Base-by-base conservation (phyloP, 495 filamentous ascomycete genomes). In the Polyplosphaeria fusca region DNA sequence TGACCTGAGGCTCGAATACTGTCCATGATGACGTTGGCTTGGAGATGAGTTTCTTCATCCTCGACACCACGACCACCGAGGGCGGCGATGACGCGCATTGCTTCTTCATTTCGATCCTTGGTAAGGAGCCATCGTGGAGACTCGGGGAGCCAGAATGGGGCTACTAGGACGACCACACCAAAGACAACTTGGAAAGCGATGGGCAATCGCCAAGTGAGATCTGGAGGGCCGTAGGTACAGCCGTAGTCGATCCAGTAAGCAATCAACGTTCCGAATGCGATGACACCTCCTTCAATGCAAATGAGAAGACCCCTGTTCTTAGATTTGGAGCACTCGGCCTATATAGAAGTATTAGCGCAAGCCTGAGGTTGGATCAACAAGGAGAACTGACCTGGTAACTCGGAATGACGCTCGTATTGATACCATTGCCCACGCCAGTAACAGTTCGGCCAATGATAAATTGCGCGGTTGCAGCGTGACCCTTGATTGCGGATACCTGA, bases 181-280 rank as follows among this genome's bases (percentile, higher is more conserved):
- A 86, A 86, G 2, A 89, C 65, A 55, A 86, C 83, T 69, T 92
- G 87, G 24, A 89, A 69, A 16, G 75, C 85, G 81, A 84, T 87
- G 25, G 85, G 85, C 47, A 90, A 80, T n/a, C 85, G 80, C 74
- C 86, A 88, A 5, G 83, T 79, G 24, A 61, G 47, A 26, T 61
- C 43, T 7, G 46, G 47, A 9, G 63, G 54, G 24, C 58, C 63
- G 64, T 86, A 91, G 7, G 80, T 82, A 26, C 84, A 78, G 40
- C 87, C 88, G 58, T 87, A 92, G 62, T 90, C 86, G 52, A 92
- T 77, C 88, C 88, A 92, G 74, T 91, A 91, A 23, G 86, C 86
- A 24, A 91, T 82, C 38, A 89, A 71, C 7, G 81, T 84, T 41
- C 88, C 88, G 49, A 91, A 87, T 38, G 87, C 87, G 57, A 91